These are phyloP conservation scores for Eimeria necatrix DNA, from an alignment of 169 alveolate species.

Conservation along the genomic window DNA sequence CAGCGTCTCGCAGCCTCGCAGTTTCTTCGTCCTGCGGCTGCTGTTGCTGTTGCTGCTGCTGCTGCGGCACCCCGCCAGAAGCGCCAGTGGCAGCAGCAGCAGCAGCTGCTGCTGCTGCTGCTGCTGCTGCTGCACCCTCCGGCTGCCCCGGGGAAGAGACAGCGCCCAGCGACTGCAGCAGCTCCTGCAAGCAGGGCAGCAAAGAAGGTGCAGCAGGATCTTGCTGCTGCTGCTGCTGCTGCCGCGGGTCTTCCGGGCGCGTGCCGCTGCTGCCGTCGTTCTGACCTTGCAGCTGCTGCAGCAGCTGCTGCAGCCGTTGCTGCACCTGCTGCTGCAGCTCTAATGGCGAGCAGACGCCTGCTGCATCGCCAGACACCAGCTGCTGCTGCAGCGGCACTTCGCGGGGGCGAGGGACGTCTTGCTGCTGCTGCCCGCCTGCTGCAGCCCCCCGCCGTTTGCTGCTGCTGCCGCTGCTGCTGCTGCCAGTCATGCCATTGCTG, in stretches of 20 bases:
- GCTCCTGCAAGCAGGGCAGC: slow-evolving; percentile 54
- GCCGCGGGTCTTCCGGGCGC: not conserved
- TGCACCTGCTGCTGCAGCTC: slow-evolving; percentile 75
- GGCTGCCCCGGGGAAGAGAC: slow-evolving; percentile 46
- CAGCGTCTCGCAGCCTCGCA: slow-evolving; percentile 52
- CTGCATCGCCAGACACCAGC: not conserved
- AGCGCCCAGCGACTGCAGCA: slow-evolving; percentile 68
- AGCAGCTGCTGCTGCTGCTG: slow-evolving; percentile 32
- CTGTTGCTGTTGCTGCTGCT: slow-evolving; percentile 55
- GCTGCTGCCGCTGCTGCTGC: slow-evolving; percentile 43
- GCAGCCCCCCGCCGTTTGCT: not conserved
- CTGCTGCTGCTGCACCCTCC: slow-evolving; percentile 46
- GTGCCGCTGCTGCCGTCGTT: slow-evolving; percentile 14
- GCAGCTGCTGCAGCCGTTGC: slow-evolving; percentile 76
- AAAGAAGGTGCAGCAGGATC: slow-evolving; percentile 6
- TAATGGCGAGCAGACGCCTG: not conserved
- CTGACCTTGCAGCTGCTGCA: slow-evolving; percentile 57
- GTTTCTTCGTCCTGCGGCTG: slow-evolving; percentile 31
- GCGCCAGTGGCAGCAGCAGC: slow-evolving; percentile 28
- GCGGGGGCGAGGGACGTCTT: slow-evolving; percentile 22
- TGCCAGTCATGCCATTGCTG: slow-evolving; percentile 15
- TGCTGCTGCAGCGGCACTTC: slow-evolving; percentile 64
- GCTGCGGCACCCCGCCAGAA: slow-evolving; percentile 30
- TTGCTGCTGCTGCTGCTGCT: slow-evolving; percentile 59
- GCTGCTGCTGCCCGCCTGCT: slow-evolving; percentile 27